A percentile compares a stretch with the other conserved stretches of the same genome.
phyloP scores from a whole-genome alignment of 2,329 filamentous ascomycete species.

The Ophiostoma australiae region DNA sequence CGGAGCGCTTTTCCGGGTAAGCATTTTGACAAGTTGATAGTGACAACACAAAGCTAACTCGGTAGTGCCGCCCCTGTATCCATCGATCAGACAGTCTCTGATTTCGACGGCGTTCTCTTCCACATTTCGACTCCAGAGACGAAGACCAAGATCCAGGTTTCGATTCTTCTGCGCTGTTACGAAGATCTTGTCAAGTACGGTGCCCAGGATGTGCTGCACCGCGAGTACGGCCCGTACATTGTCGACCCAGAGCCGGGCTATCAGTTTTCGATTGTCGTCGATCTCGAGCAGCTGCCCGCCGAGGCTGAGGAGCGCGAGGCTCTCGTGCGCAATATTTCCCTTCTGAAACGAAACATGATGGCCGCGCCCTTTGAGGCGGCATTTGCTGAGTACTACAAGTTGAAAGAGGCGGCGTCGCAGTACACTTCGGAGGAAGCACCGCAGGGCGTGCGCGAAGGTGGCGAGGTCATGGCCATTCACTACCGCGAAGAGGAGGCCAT shows the following conservation, averaged over 20 bases:
- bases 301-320: conserved; percentile 78
- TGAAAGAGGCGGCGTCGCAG: conserved; percentile 83
- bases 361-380: conserved; percentile 96
- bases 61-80: conserved; percentile 75
- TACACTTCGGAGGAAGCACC: conserved; percentile 93
- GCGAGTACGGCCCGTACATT: conserved; percentile 92
- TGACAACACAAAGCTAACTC: conserved; percentile 6
- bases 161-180: conserved; percentile 92
- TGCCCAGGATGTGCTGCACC: conserved; percentile 81
- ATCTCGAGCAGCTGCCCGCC: conserved; percentile 79
- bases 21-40: conserved; percentile 26
- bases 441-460: conserved; percentile 82
- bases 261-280: conserved; percentile 89
- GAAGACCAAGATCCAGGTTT: conserved; percentile 92
- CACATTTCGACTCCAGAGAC: conserved; percentile 94
- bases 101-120: conserved; percentile 98
- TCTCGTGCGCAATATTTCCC: conserved; percentile 76
- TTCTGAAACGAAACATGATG: conserved; percentile 98
- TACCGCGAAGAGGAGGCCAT: conserved; percentile 99
- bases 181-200: conserved; percentile 88
- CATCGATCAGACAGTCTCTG: conserved; percentile 97
- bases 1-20: conserved; percentile 87
- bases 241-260: conserved; percentile 83
- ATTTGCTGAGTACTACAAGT: conserved; percentile 82
- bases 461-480: conserved; percentile 91